These are phyloP conservation scores for Apophysomyces elegans DNA, from an alignment of 371 early-diverging fungal species.

Conservation along the genomic window DNA sequence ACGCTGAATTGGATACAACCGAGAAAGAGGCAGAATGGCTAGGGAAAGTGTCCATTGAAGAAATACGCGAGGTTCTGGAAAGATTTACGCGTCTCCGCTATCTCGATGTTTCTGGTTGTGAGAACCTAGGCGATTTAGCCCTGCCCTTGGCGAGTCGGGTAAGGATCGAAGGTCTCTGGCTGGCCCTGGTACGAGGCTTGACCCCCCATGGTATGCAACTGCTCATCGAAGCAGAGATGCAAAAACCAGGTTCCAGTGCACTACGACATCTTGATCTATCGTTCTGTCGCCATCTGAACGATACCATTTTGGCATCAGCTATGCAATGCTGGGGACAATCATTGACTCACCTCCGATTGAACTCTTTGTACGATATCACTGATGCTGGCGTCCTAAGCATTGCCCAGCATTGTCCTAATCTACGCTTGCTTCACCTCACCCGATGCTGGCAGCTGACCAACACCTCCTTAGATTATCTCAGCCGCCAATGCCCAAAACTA, in stretches of 20 bases:
- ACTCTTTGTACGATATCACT: constrained; percentile 38
- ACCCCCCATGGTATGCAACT: constrained; percentile 1
- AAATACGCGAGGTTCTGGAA: constrained; percentile 21
- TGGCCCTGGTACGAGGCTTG: constrained; percentile 18
- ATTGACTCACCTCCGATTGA: constrained; percentile 37
- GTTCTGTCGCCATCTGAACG: constrained; percentile 21
- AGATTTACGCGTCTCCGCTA: constrained; percentile 30
- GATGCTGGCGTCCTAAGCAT: constrained; percentile 26
- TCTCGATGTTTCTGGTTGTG: constrained; percentile 41
- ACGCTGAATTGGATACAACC: constrained; percentile 38
- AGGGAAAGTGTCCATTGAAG: constrained; percentile 19
- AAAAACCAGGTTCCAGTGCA: background rate
- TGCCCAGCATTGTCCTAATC: constrained; percentile 31
- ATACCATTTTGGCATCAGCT: constrained; percentile 13
- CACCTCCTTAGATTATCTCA: constrained; percentile 10
- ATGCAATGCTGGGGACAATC: constrained; percentile 22
- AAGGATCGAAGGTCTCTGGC: constrained; percentile 2
- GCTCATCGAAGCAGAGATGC: constrained; percentile 1
- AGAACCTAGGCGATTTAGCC: constrained; percentile 23
- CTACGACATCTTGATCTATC: constrained; percentile 31
- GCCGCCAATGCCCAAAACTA: constrained; percentile 22
- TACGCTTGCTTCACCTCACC: constrained; percentile 35
- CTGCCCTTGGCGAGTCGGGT: background rate
- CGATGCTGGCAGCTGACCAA: constrained; percentile 50
- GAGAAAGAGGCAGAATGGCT: constrained; percentile 51